These are phyloP conservation scores for Colletotrichum tanaceti DNA, from an alignment of 2,329 filamentous ascomycete genomes.

Conservation along the genomic window DNA sequence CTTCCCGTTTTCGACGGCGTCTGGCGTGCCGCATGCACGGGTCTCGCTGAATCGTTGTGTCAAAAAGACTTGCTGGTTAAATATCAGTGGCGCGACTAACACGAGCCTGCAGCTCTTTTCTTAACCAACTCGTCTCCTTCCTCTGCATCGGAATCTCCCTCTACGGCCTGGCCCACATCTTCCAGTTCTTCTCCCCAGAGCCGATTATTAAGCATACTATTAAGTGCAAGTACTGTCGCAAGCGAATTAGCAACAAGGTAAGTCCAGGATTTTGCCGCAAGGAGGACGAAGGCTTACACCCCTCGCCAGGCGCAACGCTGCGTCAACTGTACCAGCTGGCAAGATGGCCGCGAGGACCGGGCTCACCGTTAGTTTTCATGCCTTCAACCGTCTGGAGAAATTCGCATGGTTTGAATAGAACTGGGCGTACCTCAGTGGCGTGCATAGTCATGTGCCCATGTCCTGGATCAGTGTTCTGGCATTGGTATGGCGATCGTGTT, in stretches of 20 bases:
- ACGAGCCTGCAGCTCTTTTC: slow-evolving; percentile 60
- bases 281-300: neutral
- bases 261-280: slow-evolving; percentile 36
- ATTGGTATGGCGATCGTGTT: neutral
- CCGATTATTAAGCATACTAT: slow-evolving; percentile 77
- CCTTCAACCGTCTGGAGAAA: neutral
- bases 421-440: neutral
- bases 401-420: too few relatives aligned
- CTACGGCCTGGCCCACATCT: slow-evolving; percentile 72
- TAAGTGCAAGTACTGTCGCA: slow-evolving; percentile 76
- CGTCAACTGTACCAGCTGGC: slow-evolving; percentile 64
- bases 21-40: neutral
- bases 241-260: slow-evolving; percentile 72
- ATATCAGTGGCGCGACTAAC: neutral
- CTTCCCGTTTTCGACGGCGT: neutral
- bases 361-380: slow-evolving; percentile 14
- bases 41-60: too few relatives aligned
- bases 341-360: slow-evolving; percentile 61
- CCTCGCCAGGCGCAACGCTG: slow-evolving; percentile 55
- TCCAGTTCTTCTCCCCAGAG: slow-evolving; percentile 70
- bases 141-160: slow-evolving; percentile 72
- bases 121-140: slow-evolving; percentile 75
- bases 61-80: too few relatives aligned
- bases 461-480: neutral
- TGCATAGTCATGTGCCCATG: neutral